These are phyloP conservation scores for Aleurites moluccanus DNA, from an alignment of 441 rosid genomes.

Conservation along the genomic window DNA sequence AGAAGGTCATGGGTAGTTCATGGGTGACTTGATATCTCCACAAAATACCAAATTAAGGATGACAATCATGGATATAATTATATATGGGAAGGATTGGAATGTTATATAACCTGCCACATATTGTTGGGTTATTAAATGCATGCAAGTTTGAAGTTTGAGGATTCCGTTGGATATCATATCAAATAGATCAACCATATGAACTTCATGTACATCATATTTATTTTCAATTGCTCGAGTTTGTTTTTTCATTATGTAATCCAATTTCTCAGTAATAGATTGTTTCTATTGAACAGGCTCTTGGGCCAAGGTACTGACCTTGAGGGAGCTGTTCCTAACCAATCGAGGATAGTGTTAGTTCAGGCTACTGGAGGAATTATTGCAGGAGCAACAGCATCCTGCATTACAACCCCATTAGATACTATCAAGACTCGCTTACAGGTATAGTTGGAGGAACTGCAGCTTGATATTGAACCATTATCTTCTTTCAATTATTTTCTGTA, in stretches of 20 bases:
- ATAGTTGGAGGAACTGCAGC: constrained; percentile 13
- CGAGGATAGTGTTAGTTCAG: constrained; percentile 64
- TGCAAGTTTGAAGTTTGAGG: background rate
- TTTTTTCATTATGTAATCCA: constrained; percentile 4
- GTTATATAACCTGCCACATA: background rate
- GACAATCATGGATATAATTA: background rate
- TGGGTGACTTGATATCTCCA: background rate
- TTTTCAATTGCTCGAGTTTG: background rate
- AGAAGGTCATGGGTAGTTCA: background rate
- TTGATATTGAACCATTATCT: constrained; percentile 11
- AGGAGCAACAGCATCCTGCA: constrained; percentile 86
- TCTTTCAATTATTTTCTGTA: background rate
- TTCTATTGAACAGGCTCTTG: constrained; percentile 49
- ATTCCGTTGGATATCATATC: background rate
- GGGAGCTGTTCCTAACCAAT: constrained; percentile 50
- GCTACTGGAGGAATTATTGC: constrained; percentile 88
- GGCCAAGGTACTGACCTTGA: constrained; percentile 48
- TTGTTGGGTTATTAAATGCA: background rate
- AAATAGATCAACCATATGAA: background rate
- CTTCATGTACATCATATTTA: background rate
- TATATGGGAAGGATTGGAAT: background rate
- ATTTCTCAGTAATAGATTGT: background rate
- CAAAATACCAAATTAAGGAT: background rate
- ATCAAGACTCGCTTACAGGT: constrained; percentile 95
- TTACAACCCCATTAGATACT: constrained; percentile 93